Conservation (phyloP, 495 filamentous ascomycete genomes). For the Evernia prunastri region DNA sequence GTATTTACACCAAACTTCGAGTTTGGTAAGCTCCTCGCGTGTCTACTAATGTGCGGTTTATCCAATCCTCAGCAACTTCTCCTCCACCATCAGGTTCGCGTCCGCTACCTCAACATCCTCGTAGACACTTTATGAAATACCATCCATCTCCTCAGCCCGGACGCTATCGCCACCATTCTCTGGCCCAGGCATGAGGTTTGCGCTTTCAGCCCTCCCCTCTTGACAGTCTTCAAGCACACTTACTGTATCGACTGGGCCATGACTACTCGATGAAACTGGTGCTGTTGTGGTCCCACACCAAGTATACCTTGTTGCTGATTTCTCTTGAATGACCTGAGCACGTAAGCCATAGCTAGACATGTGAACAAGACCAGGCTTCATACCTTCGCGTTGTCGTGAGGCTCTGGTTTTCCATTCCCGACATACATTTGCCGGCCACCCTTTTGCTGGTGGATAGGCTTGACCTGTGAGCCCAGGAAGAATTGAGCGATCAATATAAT, state of each 20-base stretch:
- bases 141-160: neutral
- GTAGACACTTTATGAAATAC: neutral
- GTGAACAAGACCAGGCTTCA: too few relatives aligned
- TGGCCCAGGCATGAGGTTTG: neutral
- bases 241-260: too few relatives aligned
- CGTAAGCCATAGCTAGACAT: neutral
- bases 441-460: neutral
- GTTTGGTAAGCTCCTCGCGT: neutral
- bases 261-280: neutral
- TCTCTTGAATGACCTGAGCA: neutral
- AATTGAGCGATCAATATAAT: neutral
- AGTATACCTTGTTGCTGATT: neutral
- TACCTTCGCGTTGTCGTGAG: neutral
- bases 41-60: neutral
- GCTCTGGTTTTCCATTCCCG: neutral
- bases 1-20: neutral
- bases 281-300: neutral
- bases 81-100: neutral
- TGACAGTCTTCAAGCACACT: neutral
- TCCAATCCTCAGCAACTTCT: neutral
- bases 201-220: neutral
- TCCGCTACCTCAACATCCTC: neutral
- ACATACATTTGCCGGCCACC: neutral
- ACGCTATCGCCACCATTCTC: neutral
- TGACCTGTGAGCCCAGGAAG: neutral